Evolutionary conservation across 257 asterid species (phyloP).

Genomic region (Cinchona pubescens): DNA sequence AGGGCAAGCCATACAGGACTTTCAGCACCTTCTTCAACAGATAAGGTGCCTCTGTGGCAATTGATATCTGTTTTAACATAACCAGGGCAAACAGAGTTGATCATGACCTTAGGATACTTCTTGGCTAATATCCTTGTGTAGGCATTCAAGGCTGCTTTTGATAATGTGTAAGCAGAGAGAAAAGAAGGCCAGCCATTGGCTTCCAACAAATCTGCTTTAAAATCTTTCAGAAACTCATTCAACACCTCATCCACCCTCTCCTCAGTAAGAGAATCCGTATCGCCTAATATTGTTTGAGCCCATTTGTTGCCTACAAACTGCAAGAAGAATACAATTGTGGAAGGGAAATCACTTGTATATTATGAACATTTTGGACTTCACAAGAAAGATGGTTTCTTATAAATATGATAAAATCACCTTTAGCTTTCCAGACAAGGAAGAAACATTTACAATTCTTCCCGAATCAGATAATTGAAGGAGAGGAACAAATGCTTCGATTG

Average conservation of each 20-base stretch:
- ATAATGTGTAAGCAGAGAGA: conserved; percentile 41
- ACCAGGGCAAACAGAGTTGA: conserved; percentile 57
- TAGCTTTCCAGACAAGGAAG: conserved; percentile 40
- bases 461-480: conserved; percentile 39
- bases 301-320: conserved; percentile 42
- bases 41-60: conserved; percentile 24
- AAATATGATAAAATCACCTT: conserved; percentile 21
- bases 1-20: conserved; percentile 37
- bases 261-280: conserved; percentile 34
- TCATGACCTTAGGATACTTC: conserved; percentile 22
- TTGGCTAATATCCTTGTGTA: conserved; percentile 40
- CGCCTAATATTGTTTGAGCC: conserved; percentile 37
- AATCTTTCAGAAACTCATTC: conserved; percentile 32
- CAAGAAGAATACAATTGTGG: background rate
- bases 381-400: background rate
- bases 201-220: conserved; percentile 29
- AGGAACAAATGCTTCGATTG: conserved; percentile 38
- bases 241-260: conserved; percentile 39
- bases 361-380: no score
- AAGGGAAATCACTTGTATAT: background rate
- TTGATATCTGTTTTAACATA: conserved; percentile 43
- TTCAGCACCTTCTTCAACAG: conserved; percentile 45
- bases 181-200: conserved; percentile 44
- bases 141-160: conserved; percentile 57
- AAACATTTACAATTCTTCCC: conserved; percentile 49